Conservation (phyloP, 2,329 filamentous ascomycete species). For the Calonectria henricotiae region DNA sequence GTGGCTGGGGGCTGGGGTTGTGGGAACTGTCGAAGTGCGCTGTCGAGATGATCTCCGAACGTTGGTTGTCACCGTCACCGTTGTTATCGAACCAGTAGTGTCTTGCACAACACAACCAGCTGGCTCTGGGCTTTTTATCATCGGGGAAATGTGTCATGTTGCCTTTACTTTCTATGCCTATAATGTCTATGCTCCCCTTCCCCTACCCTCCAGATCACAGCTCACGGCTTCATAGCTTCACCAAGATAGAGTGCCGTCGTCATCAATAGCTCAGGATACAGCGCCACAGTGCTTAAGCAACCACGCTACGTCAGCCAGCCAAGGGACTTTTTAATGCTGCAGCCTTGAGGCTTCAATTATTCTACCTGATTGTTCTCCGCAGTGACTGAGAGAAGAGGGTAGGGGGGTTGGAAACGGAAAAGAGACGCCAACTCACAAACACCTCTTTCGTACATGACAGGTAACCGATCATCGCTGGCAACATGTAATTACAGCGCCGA, state of each 20-base stretch:
- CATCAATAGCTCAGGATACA: conserved; percentile 46
- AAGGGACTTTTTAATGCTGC: conserved; percentile 48
- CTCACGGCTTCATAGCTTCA: conserved; percentile 11
- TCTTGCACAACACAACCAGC: not conserved
- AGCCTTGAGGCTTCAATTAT: conserved; percentile 51
- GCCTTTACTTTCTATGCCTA: not conserved
- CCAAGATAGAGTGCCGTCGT: conserved; percentile 43
- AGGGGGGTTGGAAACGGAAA: conserved; percentile 13
- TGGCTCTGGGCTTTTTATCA: conserved; percentile 34
- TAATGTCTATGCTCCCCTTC: not conserved
- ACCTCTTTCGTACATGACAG: conserved; percentile 20
- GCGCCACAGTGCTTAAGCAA: conserved; percentile 44
- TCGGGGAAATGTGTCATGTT: conserved; percentile 26
- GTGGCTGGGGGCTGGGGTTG: conserved; percentile 44
- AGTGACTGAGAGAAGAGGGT: conserved; percentile 1
- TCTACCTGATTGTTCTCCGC: conserved; percentile 43
- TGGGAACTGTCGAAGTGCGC: conserved; percentile 41
- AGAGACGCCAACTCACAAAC: conserved; percentile 9
- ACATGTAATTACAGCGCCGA: conserved; percentile 19
- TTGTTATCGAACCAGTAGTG: conserved; percentile 24
- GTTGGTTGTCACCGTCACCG: conserved; percentile 31
- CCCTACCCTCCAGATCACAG: not conserved
- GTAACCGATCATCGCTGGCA: conserved; percentile 27
- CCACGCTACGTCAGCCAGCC: conserved; percentile 49
- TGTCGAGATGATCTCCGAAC: conserved; percentile 34